Evolutionary conservation across 306 rosid species (phyloP), one percentile per base, ranked within the genome.

Genomic region (Medicago arabica): DNA sequence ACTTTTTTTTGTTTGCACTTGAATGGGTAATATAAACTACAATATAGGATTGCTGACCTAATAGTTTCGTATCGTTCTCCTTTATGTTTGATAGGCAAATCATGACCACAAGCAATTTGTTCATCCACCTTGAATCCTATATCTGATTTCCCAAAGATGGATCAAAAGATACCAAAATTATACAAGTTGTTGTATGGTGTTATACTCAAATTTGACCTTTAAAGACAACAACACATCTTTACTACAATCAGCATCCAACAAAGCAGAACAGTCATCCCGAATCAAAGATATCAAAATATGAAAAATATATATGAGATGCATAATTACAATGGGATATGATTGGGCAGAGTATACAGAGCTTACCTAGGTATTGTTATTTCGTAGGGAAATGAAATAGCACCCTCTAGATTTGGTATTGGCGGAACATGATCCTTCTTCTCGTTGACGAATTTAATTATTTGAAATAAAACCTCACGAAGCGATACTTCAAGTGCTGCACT

Each of bases 391-490:
- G 85, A 86, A 77, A 90, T 79, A 28, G 89, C 92, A 62, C 89
- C 88, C 81, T 92, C 99, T 16, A 62, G 74, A 86, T 75, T 87
- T 61, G 98, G 99, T 75, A 95, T 92, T 15, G 96, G 88, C 28
- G 99, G 98, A 72, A 96, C 89, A 44, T 96, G 99, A 79, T 96
- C 99, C 88, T 89, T 96, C 82, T 96, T 96, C 88, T 96, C 99
- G 41, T 96, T 90, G 84, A 96, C 97, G 57, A 96, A 96, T 74
- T 92, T 96, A 79, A 96, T 89, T 66, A 96, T 87, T 75, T 96
- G 99, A 84, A 92, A 90, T 73, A 96, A 82, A 82, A 89, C 96
- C 67, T 92, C 98, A 39, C 90, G 91, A 61, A 96, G 98, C 9
- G 93, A 87, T 78, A 88, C 87, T 83, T 96, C 99, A 65, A 96